Evolutionary conservation across 352 stramenopile species (phyloP).

Genomic region (Pelagophyceae sp.): DNA sequence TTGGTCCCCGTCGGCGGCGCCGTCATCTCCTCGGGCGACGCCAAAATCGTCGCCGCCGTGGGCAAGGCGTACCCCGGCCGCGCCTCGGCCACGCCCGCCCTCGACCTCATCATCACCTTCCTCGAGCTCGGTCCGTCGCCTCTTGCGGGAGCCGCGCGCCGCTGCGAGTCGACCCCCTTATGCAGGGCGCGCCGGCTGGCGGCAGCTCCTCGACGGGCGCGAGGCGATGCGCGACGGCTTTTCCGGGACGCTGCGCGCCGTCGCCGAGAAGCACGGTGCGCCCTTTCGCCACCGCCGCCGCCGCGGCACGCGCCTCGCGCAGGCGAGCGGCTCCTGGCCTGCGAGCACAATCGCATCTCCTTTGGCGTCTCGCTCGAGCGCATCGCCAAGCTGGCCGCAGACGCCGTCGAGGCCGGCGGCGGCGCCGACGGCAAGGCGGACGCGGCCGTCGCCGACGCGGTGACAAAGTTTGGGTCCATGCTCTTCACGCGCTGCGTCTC

Average conservation of each 20-base stretch:
- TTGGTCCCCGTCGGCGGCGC: conserved; percentile 84
- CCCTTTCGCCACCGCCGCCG: too few species aligned
- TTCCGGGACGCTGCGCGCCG: conserved; percentile 44
- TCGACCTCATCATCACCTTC: conserved; percentile 98
- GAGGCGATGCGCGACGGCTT: conserved; percentile 62
- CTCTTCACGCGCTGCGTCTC: conserved; percentile 92
- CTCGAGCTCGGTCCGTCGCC: conserved; percentile 95
- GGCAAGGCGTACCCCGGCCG: conserved; percentile 88
- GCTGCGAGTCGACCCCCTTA: too few species aligned
- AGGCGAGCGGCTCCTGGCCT: conserved; percentile 78
- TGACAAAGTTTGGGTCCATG: conserved; percentile 84
- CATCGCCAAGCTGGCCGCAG: conserved; percentile 38
- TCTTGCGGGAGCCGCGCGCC: too few species aligned
- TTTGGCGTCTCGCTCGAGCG: conserved; percentile 79
- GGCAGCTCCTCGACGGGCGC: conserved; percentile 48
- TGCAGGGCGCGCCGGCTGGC: conserved; percentile 62
- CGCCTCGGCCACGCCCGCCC: conserved; percentile 78
- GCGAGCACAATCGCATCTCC: conserved; percentile 78
- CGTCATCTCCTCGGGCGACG: conserved; percentile 52
- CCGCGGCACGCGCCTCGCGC: too few species aligned
- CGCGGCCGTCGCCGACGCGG: conserved; percentile 7
- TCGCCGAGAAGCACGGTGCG: conserved; percentile 42
- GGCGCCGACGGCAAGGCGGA: too few species aligned
- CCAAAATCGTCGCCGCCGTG: conserved; percentile 65
- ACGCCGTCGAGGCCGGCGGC: conserved; percentile 20